Evolutionary conservation across 2,329 filamentous ascomycete species (phyloP).

Genomic region (Fusarium guadeloupense): DNA sequence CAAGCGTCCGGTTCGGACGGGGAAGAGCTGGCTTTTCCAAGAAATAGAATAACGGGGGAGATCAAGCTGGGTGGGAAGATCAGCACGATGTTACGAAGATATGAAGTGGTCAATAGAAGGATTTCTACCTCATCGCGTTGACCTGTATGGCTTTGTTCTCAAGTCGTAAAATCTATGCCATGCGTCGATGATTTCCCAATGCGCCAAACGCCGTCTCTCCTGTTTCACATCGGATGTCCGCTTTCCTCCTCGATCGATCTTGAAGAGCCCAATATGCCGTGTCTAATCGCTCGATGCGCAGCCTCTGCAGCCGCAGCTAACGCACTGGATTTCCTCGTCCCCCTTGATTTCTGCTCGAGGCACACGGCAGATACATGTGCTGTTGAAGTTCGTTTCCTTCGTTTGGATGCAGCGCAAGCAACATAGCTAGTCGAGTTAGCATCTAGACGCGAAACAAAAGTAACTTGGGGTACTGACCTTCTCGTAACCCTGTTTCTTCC

Average conservation of each 20-base stretch:
- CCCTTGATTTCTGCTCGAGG: slow-evolving; percentile 90
- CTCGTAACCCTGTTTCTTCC: slow-evolving; percentile 99
- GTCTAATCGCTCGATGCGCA: slow-evolving; percentile 84
- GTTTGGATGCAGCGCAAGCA: slow-evolving; percentile 97
- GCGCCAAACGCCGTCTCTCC: slow-evolving; percentile 41
- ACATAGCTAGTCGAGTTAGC: slow-evolving; percentile 71
- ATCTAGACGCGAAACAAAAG: not conserved
- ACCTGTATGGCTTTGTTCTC: slow-evolving; percentile 12
- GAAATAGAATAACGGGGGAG: slow-evolving; percentile 45
- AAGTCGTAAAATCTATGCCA: slow-evolving; percentile 9
- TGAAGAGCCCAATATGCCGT: not conserved
- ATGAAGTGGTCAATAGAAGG: slow-evolving; percentile 46
- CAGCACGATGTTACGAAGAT: slow-evolving; percentile 47
- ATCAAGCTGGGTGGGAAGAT: slow-evolving; percentile 43
- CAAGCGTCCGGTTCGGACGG: slow-evolving; percentile 71
- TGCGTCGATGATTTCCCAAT: slow-evolving; percentile 24
- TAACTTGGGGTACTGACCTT: slow-evolving; percentile 71
- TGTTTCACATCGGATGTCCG: not conserved
- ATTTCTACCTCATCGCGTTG: slow-evolving; percentile 49
- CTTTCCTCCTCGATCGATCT: not conserved
- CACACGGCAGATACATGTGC: slow-evolving; percentile 96
- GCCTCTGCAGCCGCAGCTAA: slow-evolving; percentile 92
- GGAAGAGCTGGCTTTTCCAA: slow-evolving; percentile 64
- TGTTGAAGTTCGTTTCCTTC: slow-evolving; percentile 99
- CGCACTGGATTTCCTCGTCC: slow-evolving; percentile 88